Evolutionary conservation across 192 early-diverging fungal species (phyloP).

Genomic region (Entomortierella lignicola): DNA sequence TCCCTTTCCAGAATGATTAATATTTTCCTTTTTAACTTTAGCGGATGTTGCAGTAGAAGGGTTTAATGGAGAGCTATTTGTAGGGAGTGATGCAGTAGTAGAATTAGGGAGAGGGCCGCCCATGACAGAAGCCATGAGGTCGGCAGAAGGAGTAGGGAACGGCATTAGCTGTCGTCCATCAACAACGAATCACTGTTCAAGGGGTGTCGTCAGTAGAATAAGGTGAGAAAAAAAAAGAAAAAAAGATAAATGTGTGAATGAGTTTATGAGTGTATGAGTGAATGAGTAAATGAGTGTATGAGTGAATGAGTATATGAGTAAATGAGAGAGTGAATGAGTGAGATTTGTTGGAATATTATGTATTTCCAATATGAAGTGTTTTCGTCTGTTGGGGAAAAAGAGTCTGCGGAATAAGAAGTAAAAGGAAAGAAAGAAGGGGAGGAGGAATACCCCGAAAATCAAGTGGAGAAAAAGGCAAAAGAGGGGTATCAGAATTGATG

Average conservation of each 20-base stretch:
- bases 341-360: no score
- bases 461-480: no score
- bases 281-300: background rate
- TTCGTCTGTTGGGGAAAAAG: no score
- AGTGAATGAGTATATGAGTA: background rate
- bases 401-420: no score
- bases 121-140: constrained; percentile 46
- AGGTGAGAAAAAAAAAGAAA: no score
- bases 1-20: background rate
- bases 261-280: background rate
- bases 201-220: no score
- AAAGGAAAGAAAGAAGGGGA: no score
- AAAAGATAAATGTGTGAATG: background rate
- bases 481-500: no score
- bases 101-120: constrained; percentile 11
- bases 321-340: background rate
- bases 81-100: background rate
- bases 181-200: no score
- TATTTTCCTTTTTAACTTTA: constrained; percentile 1
- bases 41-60: background rate
- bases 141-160: constrained; percentile 18
- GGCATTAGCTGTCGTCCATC: constrained; percentile 26
- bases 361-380: no score
- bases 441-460: no score
- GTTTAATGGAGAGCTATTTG: background rate